Conservation (phyloP, 495 filamentous ascomycete species). For the Aspergillus indologenus region DNA sequence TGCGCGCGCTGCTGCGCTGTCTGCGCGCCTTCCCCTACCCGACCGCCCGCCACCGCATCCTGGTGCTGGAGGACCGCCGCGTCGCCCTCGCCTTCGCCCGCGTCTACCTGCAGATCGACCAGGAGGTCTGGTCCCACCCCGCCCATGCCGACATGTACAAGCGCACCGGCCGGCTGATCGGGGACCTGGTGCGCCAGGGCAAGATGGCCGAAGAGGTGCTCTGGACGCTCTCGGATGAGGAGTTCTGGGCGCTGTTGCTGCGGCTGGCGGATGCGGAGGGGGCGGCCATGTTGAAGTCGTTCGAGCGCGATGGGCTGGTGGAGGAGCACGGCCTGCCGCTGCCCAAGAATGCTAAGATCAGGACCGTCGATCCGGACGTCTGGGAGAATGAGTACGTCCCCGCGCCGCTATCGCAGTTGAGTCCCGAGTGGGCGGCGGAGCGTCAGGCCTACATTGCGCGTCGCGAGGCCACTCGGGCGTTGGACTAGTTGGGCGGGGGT, state of each 20-base stretch:
- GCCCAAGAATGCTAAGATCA: conserved; percentile 31
- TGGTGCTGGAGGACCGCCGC: conserved; percentile 32
- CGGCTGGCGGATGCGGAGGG: conserved; percentile 23
- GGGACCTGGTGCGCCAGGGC: conserved; percentile 20
- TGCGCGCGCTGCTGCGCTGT: conserved; percentile 20
- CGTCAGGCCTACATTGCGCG: conserved; percentile 31
- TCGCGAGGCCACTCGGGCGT: conserved; percentile 7
- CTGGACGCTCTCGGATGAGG: conserved; percentile 36
- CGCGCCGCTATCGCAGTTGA: conserved; percentile 30
- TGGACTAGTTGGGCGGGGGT: background rate
- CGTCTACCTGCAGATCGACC: conserved; percentile 33
- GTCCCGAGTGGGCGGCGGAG: conserved; percentile 31
- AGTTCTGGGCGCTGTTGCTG: conserved; percentile 36
- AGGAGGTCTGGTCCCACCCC: conserved; percentile 37
- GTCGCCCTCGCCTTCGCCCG: conserved; percentile 31
- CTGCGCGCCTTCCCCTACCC: conserved; percentile 31
- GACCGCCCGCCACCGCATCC: conserved; percentile 25
- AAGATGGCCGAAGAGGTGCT: conserved; percentile 29
- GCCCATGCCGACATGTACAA: conserved; percentile 32
- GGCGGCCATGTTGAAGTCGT: conserved; percentile 24
- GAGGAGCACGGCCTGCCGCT: conserved; percentile 27
- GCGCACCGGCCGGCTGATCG: conserved; percentile 33
- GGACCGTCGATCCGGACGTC: conserved; percentile 40
- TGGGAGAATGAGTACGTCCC: conserved; percentile 17
- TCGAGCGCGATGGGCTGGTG: conserved; percentile 32